phyloP scores from a whole-genome alignment of 257 asterid genomes.

The Knoxia roxburghii region DNA sequence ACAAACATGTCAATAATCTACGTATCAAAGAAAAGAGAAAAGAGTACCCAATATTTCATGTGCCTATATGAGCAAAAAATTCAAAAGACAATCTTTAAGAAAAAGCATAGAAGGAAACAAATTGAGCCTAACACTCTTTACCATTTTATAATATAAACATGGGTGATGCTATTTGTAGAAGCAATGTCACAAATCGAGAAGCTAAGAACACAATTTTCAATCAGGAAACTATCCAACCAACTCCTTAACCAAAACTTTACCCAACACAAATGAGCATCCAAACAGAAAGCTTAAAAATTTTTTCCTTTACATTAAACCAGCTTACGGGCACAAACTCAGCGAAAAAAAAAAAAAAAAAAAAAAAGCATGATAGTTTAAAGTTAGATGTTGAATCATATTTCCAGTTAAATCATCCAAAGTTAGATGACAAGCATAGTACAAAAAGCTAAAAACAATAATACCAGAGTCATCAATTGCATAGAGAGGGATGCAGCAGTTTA shows the following conservation, averaged over 20 bases:
- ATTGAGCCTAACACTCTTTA: background rate
- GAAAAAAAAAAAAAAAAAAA: background rate
- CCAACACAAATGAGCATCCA: background rate
- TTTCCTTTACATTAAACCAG: background rate
- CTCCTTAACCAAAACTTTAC: background rate
- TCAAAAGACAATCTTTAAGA: background rate
- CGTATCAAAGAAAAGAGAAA: constrained; percentile 18
- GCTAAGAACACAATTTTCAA: background rate
- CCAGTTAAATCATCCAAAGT: background rate
- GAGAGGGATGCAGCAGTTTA: background rate
- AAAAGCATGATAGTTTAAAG: background rate
- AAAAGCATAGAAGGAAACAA: background rate
- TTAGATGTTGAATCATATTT: background rate
- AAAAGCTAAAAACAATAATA: background rate
- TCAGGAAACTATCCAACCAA: background rate
- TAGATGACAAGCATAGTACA: background rate
- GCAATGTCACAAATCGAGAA: background rate
- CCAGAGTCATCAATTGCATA: background rate
- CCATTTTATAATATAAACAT: background rate
- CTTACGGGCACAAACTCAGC: background rate
- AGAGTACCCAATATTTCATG: background rate
- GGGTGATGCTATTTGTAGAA: background rate
- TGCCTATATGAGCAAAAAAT: background rate
- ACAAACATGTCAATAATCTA: constrained; percentile 20
- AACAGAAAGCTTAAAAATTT: background rate